A percentile compares a stretch with the other conserved stretches of the same genome.
Conservation (phyloP, 108 stramenopile species). For the Stephanodiscus minutulus region DNA sequence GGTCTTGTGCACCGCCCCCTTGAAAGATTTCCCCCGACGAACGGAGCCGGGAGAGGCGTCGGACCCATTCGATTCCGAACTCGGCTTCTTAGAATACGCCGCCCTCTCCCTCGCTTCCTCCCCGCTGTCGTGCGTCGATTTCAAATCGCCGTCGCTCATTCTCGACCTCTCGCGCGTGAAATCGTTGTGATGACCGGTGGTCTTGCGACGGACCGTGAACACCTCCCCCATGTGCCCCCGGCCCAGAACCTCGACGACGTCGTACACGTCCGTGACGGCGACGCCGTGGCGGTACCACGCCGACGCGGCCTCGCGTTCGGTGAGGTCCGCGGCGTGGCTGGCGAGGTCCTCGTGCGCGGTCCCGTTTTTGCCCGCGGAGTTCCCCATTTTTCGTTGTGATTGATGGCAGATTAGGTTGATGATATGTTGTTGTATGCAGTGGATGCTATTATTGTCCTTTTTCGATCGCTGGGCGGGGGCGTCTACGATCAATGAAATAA, state of each 20-base stretch:
- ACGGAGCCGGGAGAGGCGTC: not conserved
- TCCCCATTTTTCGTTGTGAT: constrained; percentile 13
- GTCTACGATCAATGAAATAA: too few relatives aligned
- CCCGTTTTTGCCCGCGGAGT: constrained; percentile 12
- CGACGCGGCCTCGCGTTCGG: constrained; percentile 47
- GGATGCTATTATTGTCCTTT: too few relatives aligned
- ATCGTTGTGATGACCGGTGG: constrained; percentile 43
- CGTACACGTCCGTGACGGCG: constrained; percentile 54
- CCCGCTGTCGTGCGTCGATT: not conserved
- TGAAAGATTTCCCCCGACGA: constrained; percentile 9
- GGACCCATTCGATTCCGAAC: not conserved
- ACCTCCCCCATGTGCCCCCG: constrained; percentile 61
- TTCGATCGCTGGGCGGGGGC: too few relatives aligned
- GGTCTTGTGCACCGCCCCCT: constrained; percentile 22
- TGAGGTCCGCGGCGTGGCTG: constrained; percentile 9
- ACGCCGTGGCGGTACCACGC: constrained; percentile 61
- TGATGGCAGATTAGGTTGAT: not conserved
- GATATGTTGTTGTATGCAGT: not conserved
- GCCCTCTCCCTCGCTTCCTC: constrained; percentile 15
- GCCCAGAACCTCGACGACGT: constrained; percentile 48
- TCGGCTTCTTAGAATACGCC: not conserved
- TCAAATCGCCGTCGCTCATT: constrained; percentile 18
- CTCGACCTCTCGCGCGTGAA: constrained; percentile 20
- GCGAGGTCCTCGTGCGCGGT: not conserved
- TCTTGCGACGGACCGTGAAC: constrained; percentile 54